phyloP scores from a whole-genome alignment of 805 yeast species.

The Metschnikowia shivogae region DNA sequence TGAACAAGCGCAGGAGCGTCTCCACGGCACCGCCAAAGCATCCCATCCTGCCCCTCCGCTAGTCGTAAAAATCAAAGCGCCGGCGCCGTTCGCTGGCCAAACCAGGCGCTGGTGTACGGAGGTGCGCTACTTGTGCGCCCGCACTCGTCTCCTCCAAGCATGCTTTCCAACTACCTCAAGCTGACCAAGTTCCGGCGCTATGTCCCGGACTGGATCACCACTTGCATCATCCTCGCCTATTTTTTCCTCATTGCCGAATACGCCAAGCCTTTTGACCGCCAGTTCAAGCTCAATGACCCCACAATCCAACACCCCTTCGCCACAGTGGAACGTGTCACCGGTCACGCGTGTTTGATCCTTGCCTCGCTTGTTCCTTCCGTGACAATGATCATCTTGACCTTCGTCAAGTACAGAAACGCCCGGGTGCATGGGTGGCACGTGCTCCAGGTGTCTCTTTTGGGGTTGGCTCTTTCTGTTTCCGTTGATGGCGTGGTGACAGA shows the following conservation, averaged over 20 bases:
- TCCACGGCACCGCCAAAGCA: no score
- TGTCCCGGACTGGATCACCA: constrained; percentile 31
- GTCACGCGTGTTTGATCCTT: constrained; percentile 24
- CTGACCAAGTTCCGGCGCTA: constrained; percentile 20
- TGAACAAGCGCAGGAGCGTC: no score
- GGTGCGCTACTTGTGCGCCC: background rate
- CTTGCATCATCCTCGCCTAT: constrained; percentile 19
- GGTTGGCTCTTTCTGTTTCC: constrained; percentile 25
- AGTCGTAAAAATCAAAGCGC: no score
- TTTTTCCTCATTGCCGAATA: constrained; percentile 31
- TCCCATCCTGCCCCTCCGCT: no score
- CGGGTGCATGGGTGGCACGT: constrained; percentile 19
- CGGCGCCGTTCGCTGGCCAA: no score
- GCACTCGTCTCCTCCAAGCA: background rate
- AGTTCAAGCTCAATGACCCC: constrained; percentile 30
- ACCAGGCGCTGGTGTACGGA: background rate
- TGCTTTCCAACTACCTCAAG: constrained; percentile 14
- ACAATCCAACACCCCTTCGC: constrained; percentile 37
- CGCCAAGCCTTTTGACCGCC: constrained; percentile 33
- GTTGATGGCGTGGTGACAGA: constrained; percentile 34
- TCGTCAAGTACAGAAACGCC: constrained; percentile 9
- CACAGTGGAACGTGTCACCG: constrained; percentile 26
- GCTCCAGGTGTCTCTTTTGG: constrained; percentile 29
- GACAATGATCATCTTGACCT: constrained; percentile 17
- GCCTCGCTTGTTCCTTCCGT: constrained; percentile 25